Percentiles rank a stretch among this genome's conserved stretches.
These are phyloP conservation scores for Aspergillus sergii DNA, from an alignment of 2,329 filamentous ascomycete species.

Conservation along the genomic window DNA sequence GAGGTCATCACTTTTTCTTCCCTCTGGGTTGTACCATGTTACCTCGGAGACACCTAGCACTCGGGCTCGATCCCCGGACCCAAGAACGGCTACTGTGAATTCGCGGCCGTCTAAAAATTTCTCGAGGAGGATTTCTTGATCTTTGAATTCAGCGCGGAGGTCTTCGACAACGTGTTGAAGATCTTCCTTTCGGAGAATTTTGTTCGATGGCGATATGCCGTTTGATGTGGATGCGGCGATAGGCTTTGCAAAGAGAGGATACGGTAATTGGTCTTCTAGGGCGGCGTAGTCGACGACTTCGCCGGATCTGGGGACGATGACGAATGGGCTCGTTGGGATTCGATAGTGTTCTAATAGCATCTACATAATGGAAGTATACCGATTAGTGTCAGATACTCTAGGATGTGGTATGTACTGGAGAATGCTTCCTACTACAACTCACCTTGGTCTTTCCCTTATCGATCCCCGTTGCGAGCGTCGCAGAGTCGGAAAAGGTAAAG, in stretches of 20 bases:
- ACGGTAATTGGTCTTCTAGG: slow-evolving; percentile 11
- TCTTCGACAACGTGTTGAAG: slow-evolving; percentile 12
- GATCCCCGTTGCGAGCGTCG: slow-evolving; percentile 23
- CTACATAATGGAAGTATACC: not conserved
- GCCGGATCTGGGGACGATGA: slow-evolving; percentile 4
- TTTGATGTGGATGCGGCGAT: slow-evolving; percentile 23
- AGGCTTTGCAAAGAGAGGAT: slow-evolving; percentile 25
- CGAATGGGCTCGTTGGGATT: slow-evolving; percentile 21
- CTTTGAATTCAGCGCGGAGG: slow-evolving; percentile 16
- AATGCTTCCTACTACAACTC: not conserved
- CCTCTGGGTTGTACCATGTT: slow-evolving; percentile 11
- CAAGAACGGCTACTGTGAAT: slow-evolving; percentile 27
- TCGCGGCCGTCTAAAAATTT: slow-evolving; percentile 25
- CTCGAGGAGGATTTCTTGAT: slow-evolving; percentile 23
- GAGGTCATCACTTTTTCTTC: not conserved
- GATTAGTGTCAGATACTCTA: not conserved
- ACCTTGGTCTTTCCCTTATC: slow-evolving; percentile 29
- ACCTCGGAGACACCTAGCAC: slow-evolving; percentile 21
- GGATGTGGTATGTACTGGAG: not conserved
- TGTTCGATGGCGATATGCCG: slow-evolving; percentile 17
- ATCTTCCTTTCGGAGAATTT: slow-evolving; percentile 15
- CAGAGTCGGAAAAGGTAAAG: slow-evolving; percentile 25
- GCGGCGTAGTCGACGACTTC: slow-evolving; percentile 1
- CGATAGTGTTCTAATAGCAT: slow-evolving; percentile 19
- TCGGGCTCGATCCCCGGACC: slow-evolving; percentile 18